phyloP scores from a whole-genome alignment of 139 green algal genomes.

The Desmodesmus armatus region DNA sequence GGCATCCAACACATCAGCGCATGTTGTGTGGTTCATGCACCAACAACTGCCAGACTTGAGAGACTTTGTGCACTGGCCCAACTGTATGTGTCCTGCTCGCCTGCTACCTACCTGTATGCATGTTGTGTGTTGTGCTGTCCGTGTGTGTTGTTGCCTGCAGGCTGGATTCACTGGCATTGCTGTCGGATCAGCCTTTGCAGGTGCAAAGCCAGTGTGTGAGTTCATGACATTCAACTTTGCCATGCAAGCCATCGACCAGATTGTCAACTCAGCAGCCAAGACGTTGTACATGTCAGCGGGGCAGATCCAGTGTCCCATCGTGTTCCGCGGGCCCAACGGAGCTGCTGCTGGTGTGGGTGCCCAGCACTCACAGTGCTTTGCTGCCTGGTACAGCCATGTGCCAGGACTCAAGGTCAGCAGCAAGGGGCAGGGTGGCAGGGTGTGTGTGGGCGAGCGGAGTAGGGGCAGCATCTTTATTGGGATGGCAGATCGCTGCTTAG shows the following conservation, averaged over 20 bases:
- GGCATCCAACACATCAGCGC: neutral
- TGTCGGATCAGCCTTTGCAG: conserved; percentile 93
- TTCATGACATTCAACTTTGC: conserved; percentile 99
- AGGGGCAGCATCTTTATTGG: neutral
- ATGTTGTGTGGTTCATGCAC: neutral
- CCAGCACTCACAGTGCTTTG: conserved; percentile 99
- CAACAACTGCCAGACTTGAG: neutral
- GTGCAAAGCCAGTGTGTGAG: conserved; percentile 94
- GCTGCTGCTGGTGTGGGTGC: conserved; percentile 96
- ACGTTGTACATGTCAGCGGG: conserved; percentile 99
- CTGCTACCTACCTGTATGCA: neutral
- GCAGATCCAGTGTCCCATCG: conserved; percentile 92
- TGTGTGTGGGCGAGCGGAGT: neutral
- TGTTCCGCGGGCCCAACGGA: conserved; percentile 98
- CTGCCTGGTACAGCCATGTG: conserved; percentile 94
- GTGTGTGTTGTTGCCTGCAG: conserved; percentile 52
- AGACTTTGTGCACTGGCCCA: neutral
- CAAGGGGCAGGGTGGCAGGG: neutral
- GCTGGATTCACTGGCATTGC: conserved; percentile 97
- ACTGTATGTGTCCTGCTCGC: neutral
- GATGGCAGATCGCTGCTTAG: neutral
- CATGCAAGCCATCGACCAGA: conserved; percentile 99
- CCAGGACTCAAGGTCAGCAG: conserved; percentile 94
- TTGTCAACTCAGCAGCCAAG: conserved; percentile 99
- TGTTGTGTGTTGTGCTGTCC: neutral